Conservation (phyloP, 2,329 filamentous ascomycete genomes). For the Pseudogymnoascus sp. region DNA sequence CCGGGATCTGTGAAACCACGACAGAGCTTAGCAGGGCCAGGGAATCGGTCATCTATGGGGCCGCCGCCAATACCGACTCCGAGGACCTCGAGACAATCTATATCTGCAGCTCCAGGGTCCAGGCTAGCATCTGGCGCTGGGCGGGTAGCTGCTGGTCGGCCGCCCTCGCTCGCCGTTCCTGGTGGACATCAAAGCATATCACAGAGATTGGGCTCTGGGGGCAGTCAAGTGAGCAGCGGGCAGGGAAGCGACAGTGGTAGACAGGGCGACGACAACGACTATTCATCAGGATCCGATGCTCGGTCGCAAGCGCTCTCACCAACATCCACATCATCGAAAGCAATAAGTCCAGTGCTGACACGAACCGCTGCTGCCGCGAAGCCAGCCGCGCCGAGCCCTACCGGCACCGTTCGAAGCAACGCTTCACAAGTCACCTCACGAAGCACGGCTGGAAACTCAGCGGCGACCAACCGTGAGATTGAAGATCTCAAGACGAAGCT, state of each 20-base stretch:
- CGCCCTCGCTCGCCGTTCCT: conserved; percentile 15
- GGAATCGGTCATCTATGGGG: conserved; percentile 57
- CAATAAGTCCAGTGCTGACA: conserved; percentile 22
- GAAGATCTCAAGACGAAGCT: conserved; percentile 87
- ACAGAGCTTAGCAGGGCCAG: conserved; percentile 36
- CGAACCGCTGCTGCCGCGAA: conserved; percentile 17
- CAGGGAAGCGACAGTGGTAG: conserved; percentile 24
- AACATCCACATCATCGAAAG: conserved; percentile 13
- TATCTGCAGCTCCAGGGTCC: conserved; percentile 27
- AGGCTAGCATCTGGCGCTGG: conserved; percentile 21
- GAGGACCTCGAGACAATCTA: conserved; percentile 32
- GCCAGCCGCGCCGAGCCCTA: conserved; percentile 19
- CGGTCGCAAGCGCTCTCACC: conserved; percentile 26
- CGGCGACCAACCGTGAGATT: conserved; percentile 47
- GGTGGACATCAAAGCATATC: conserved; percentile 9
- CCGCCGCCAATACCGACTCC: conserved; percentile 40
- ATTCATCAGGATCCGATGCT: conserved; percentile 20
- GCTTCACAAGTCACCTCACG: conserved; percentile 21
- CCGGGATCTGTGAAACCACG: conserved; percentile 40
- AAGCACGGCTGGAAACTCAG: conserved; percentile 19
- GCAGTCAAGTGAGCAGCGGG: conserved; percentile 24
- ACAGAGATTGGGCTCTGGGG: conserved; percentile 23
- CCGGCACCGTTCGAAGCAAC: conserved; percentile 12
- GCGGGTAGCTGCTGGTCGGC: conserved; percentile 22
- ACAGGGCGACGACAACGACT: conserved; percentile 31